Evolutionary conservation across 148 eudicot species (phyloP), one percentile per base, ranked within the genome.

Genomic region (Rhododendron williamsianum): DNA sequence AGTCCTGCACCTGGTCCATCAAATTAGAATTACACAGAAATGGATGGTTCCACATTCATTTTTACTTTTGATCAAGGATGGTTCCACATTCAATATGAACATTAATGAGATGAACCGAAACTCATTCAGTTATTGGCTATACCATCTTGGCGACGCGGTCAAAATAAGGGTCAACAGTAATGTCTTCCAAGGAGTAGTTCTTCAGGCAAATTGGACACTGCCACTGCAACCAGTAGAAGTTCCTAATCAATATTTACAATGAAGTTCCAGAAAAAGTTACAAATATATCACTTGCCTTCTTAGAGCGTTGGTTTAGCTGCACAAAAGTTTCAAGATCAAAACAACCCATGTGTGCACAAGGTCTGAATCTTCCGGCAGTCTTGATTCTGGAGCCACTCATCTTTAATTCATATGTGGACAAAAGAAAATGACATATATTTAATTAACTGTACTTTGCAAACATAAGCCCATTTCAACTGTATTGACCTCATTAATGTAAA

Each of bases 351-450:
- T 96, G 99, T 10, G 85, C 93, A 88, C 99, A 96, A 81, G 96
- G 87, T 89, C 90, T 95, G 87, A 96, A 96, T 89, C 99, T 95
- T 86, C 98, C 99, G 81, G 99, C 98, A 76, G 92, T 91, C 91
- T 92, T 95, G 93, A 96, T 96, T 86, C 99, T 91, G 85, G 92
- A 92, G 77, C 99, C 99, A 88, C 98, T 94, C 98, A 96, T 92
- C 99, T 96, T 92, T 11, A 35, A 85, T 85, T 81, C 16, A 78
- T 25, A 48, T 48, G 35, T 54, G 5, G 43, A 19, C 69, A 43
- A 85, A 85, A 23, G 52, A 49, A 63, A 78, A 43, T 30, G 46
- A 15, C 4, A 46, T 41, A 19, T 10, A 19, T 10, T 71, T 21
- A 43, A 80, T 71, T 12, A 80, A 80, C 13, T 18, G 43, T 63